Evolutionary conservation across 371 early-diverging fungal genomes (phyloP), one percentile per base, ranked within the genome.

Genomic region (Lichtheimia ramosa): DNA sequence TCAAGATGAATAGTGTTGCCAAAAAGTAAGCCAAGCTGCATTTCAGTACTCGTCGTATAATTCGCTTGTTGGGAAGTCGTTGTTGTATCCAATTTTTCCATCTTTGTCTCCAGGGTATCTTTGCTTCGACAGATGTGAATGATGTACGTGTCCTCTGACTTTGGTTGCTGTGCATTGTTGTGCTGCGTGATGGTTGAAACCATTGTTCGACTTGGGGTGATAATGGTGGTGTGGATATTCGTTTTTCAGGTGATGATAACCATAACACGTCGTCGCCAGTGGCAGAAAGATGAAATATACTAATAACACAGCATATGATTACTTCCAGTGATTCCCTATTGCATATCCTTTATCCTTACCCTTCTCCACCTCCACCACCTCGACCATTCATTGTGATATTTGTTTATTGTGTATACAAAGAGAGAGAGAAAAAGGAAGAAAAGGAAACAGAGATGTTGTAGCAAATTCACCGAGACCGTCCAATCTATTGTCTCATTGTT

Each of bases 1-100:
- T 77, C 13, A 83, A 58, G 43, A 77, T 70, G 54, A 86, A 59
- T 3, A 76, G 54, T 1, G 76, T 68, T 0, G 79, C 62, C 2
- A 82, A 16, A 41, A 77, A 83, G 20, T 79, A 73, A 16, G 86
- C 84, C 5, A 77, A 51, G 1, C 77, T 68, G 48, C 79, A 79
- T 63, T 83, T 83, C 48, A 83, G 63, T 1, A 83, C 81, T 8
- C 86, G 77, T 40, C 78, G 76, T 27, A 83, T 64, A 20, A 83
- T 74, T 59, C 84, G 67, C 3, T 75, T 34, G 34, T 34, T 34
- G 34, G 34, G 34, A 34, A 34, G 6, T 10, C 34, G 34, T 8
- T 34, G 34, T 5, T 34, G 34, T 8, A 34, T 34, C 8, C 34
- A 2, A 8, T 1, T 8, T 34, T 34, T 34, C 34, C 34, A 34